phyloP scores from a whole-genome alignment of 495 filamentous ascomycete genomes.

The Neurospora sp. region DNA sequence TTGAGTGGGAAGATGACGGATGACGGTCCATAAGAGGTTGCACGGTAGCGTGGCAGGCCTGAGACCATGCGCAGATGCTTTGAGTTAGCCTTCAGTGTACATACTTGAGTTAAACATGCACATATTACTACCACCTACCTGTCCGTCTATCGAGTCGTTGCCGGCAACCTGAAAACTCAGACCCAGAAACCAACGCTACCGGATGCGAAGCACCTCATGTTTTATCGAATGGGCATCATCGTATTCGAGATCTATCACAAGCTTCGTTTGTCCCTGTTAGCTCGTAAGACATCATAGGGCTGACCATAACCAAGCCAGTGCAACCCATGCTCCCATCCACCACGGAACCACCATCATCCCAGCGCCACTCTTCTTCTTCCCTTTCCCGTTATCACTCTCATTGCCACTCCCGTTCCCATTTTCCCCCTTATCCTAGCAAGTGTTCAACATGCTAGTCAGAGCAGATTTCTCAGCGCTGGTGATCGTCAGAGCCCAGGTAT shows the following conservation, averaged over 20 bases:
- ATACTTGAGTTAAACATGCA: neutral
- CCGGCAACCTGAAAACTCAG: too few species aligned
- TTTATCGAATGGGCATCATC: neutral
- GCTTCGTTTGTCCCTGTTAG: neutral
- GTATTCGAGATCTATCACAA: neutral
- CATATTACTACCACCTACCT: neutral
- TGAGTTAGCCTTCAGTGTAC: neutral
- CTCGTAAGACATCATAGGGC: neutral
- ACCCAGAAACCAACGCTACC: too few species aligned
- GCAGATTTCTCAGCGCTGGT: conserved; percentile 40
- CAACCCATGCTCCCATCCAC: neutral
- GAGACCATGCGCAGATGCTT: too few species aligned
- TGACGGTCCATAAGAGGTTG: too few species aligned
- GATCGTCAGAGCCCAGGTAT: conserved; percentile 39
- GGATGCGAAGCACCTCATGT: too few species aligned
- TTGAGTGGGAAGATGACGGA: too few species aligned
- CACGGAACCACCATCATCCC: neutral
- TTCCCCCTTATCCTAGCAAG: conserved; percentile 35
- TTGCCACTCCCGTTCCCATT: neutral
- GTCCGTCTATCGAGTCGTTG: neutral
- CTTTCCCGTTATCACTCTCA: neutral
- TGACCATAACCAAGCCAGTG: neutral
- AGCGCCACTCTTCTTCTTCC: neutral
- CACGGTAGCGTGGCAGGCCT: neutral
- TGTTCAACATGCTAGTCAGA: conserved; percentile 51